Base-by-base conservation (phyloP, 192 early-diverging fungal species). In the Backusella psychrophila region DNA sequence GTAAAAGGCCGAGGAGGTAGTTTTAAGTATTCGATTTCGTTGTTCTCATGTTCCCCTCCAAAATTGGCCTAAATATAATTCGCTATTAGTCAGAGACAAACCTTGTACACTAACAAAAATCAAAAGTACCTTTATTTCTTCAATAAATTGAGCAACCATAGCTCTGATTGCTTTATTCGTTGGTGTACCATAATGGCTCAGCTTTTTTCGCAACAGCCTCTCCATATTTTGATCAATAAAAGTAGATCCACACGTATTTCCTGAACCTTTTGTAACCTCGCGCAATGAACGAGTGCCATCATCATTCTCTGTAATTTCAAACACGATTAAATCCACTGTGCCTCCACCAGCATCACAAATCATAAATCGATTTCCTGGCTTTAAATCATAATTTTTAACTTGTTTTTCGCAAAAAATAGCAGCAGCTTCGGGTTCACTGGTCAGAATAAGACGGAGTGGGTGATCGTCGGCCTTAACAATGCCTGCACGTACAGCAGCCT, bases 281-380 rank as follows among this genome's bases (percentile, higher is more conserved):
- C 79, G 75, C 8, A 87, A 66, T 35, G 79, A 71, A 17, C 77
- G 74, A 63, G 66, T 49, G 26, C 73, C 71, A 39, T 63, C 23
- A 9, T 56, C 26, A 68, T 75, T 71, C 59, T 79, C 78, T 7
- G 71, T 75, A 66, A 82, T 82, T 69, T 82, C 84, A 77, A 85
- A 85, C 31, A 82, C 81, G 31, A 82, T 83, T 39, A 85, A 49
- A 79, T 83, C 84, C 23, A 85, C 84, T 52, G 84, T 85, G 63
- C 84, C 84, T 71, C 84, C 84, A 73, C 84, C 84, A 31, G 82
- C 81, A 66, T 85, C 84, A 26, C 81, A 83, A 75, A 85, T 83
- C 84, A 83, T 85, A 72, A 85, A 82, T 59, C 80, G 77, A 72
- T 81, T 76, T 49, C 81, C 85, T 29, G 75, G 73, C 3, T 74